Percentiles rank a stretch among this genome's conserved stretches.
Conservation (phyloP, 2,329 filamentous ascomycete species). For the Aspergillus sp. region DNA sequence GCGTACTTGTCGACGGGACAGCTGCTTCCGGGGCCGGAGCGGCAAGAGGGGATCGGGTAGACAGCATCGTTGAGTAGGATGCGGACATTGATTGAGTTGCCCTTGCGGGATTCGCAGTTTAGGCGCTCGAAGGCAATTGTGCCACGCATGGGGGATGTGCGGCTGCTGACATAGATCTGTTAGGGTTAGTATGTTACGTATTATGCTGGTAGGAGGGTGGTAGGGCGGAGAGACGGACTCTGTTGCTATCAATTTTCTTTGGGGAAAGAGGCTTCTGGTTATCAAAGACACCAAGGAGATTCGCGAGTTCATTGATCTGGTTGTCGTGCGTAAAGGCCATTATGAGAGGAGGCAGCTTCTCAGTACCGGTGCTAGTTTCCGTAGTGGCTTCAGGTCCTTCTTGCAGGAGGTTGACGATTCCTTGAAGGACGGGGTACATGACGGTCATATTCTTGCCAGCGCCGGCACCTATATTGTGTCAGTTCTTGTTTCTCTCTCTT, state of each 20-base stretch:
- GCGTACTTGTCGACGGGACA: conserved; percentile 56
- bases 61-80: conserved; percentile 67
- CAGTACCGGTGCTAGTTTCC: conserved; percentile 51
- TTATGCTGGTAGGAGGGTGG: background rate
- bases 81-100: conserved; percentile 49
- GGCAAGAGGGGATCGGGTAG: conserved; percentile 62
- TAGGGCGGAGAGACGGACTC: conserved; percentile 52
- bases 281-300: conserved; percentile 66
- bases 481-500: background rate
- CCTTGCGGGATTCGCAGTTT: conserved; percentile 49
- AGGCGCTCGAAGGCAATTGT: conserved; percentile 68
- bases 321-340: conserved; percentile 69
- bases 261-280: conserved; percentile 55
- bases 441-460: conserved; percentile 27
- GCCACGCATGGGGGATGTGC: conserved; percentile 65
- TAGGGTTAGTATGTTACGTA: background rate
- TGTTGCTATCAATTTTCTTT: conserved; percentile 50
- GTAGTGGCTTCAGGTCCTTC: conserved; percentile 50
- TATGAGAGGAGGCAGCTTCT: conserved; percentile 60
- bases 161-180: conserved; percentile 22
- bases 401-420: conserved; percentile 58
- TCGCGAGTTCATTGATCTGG: conserved; percentile 65
- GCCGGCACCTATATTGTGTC: conserved; percentile 34
- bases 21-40: conserved; percentile 59
- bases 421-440: conserved; percentile 63